phyloP scores from a whole-genome alignment of 2,329 filamentous ascomycete genomes.

The Fusarium coffeatum region DNA sequence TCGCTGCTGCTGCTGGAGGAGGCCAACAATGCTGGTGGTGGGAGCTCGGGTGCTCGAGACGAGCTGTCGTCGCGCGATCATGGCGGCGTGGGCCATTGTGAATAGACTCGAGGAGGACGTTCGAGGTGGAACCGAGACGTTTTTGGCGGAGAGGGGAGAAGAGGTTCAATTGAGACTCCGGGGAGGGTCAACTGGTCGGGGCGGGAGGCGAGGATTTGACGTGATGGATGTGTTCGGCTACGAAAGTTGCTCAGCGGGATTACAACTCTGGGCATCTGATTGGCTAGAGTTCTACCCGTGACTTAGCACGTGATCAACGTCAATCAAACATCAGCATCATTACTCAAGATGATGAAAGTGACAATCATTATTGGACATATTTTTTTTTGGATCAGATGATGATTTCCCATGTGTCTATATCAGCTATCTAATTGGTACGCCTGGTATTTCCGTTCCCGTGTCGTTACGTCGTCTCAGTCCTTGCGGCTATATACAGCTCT shows the following conservation, averaged over 20 bases:
- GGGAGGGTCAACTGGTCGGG: constrained; percentile 43
- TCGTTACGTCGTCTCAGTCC: constrained; percentile 38
- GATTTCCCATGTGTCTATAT: neutral
- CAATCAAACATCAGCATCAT: constrained; percentile 3
- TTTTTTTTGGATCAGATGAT: too few relatives aligned
- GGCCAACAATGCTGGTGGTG: constrained; percentile 34
- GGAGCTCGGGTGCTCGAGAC: constrained; percentile 41
- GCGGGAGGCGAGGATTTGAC: constrained; percentile 47
- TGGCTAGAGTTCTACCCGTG: constrained; percentile 48
- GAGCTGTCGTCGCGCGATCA: constrained; percentile 54
- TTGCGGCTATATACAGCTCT: constrained; percentile 28
- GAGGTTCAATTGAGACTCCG: constrained; percentile 43
- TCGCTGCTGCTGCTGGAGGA: constrained; percentile 50
- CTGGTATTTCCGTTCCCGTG: constrained; percentile 25
- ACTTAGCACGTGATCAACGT: constrained; percentile 46
- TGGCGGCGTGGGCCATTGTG: constrained; percentile 51
- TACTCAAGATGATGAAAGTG: neutral
- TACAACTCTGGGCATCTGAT: constrained; percentile 55
- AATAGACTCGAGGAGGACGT: constrained; percentile 23
- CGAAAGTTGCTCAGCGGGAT: constrained; percentile 53
- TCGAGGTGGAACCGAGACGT: constrained; percentile 16
- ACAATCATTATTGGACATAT: neutral
- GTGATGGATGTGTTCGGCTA: constrained; percentile 47
- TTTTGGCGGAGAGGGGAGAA: constrained; percentile 27
- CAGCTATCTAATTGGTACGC: constrained; percentile 2